Conservation (phyloP, 2,329 filamentous ascomycete genomes). For the Xylaria digitata region DNA sequence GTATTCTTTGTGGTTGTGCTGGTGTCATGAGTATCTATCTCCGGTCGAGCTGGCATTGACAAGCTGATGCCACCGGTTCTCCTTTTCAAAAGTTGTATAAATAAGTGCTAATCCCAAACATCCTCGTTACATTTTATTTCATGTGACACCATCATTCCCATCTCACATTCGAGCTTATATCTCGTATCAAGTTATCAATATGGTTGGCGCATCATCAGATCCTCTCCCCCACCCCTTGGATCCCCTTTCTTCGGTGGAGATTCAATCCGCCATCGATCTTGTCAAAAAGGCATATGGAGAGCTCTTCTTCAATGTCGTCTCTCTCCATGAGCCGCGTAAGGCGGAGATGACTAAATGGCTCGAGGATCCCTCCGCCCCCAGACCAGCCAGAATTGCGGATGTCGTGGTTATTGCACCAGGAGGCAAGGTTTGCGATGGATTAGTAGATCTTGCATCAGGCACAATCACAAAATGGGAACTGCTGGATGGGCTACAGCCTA, state of each 20-base stretch:
- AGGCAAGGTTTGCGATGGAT: constrained; percentile 83
- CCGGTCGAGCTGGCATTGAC: constrained; percentile 27
- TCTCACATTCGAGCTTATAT: neutral
- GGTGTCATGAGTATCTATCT: constrained; percentile 33
- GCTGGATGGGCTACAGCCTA: constrained; percentile 81
- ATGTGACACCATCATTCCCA: constrained; percentile 2
- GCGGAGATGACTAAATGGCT: constrained; percentile 85
- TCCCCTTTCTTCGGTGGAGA: constrained; percentile 78
- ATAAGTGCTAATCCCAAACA: constrained; percentile 9
- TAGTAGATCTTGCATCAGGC: constrained; percentile 76
- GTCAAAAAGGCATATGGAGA: constrained; percentile 76
- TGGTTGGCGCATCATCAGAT: constrained; percentile 41
- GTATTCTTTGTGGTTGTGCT: constrained; percentile 24
- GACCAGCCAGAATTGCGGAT: constrained; percentile 80
- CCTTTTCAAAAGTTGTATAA: neutral
- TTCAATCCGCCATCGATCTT: constrained; percentile 74
- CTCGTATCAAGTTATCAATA: constrained; percentile 34
- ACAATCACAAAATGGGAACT: constrained; percentile 80
- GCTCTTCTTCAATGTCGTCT: constrained; percentile 87
- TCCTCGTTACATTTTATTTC: neutral
- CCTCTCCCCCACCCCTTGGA: constrained; percentile 75
- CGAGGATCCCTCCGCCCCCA: constrained; percentile 68
- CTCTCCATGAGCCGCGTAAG: constrained; percentile 86
- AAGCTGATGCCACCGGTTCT: neutral
- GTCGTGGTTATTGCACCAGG: constrained; percentile 83